Evolutionary conservation across 768 basidiomycete species (phyloP).

Genomic region (Psilocybe sp.): DNA sequence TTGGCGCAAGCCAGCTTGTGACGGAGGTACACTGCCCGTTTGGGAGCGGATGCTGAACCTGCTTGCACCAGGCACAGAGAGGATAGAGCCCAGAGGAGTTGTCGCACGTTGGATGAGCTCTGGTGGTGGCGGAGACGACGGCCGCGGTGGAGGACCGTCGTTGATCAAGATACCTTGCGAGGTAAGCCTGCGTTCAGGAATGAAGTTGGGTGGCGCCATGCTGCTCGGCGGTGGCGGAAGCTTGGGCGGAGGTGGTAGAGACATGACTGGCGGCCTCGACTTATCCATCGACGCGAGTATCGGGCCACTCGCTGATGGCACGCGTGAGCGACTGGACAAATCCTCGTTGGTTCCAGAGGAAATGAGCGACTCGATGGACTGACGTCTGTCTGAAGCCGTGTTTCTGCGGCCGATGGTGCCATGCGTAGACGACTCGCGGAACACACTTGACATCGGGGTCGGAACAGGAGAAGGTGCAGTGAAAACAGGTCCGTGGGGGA

Average conservation of each 20-base stretch:
- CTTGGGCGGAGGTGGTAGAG: conserved; percentile 75
- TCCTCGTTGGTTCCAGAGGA: conserved; percentile 49
- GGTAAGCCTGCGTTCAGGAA: conserved; percentile 62
- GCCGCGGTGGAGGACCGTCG: conserved; percentile 77
- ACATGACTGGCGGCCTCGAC: conserved; percentile 82
- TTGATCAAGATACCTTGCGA: conserved; percentile 36
- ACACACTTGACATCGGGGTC: conserved; percentile 32
- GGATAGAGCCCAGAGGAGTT: conserved; percentile 70
- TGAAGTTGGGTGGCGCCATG: conserved; percentile 75
- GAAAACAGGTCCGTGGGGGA: conserved; percentile 18
- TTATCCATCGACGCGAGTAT: conserved; percentile 61
- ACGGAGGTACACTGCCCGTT: conserved; percentile 77
- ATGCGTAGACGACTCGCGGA: conserved; percentile 45
- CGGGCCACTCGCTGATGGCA: conserved; percentile 38
- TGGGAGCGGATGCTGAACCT: conserved; percentile 52
- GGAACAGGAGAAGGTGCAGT: conserved; percentile 38
- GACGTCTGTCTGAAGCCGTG: conserved; percentile 58
- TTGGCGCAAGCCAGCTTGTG: conserved; percentile 62
- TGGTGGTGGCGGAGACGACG: conserved; percentile 88
- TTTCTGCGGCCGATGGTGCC: conserved; percentile 50
- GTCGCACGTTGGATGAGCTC: conserved; percentile 92
- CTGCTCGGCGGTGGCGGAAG: conserved; percentile 67
- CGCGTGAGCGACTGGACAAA: conserved; percentile 46
- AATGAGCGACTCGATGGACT: conserved; percentile 70
- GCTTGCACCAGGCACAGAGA: conserved; percentile 50